Evolutionary conservation across 495 filamentous ascomycete genomes (phyloP).

Genomic region (Hyphodiscus hymeniophilus): DNA sequence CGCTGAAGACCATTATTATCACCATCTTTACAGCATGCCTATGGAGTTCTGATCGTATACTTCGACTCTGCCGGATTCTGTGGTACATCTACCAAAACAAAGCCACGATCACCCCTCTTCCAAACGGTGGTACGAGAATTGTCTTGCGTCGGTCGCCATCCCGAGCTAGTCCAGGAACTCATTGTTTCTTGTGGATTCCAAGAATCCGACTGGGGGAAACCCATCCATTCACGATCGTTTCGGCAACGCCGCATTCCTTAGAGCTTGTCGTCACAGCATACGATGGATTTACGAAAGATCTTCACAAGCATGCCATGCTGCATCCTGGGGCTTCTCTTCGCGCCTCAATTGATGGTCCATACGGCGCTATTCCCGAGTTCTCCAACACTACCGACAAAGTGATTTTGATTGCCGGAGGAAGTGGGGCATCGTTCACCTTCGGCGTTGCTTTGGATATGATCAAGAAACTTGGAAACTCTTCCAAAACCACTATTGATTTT

Average conservation of each 20-base stretch:
- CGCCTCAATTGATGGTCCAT: constrained; percentile 49
- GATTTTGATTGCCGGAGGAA: constrained; percentile 50
- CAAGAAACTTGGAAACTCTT: constrained; percentile 34
- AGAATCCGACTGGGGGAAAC: constrained; percentile 47
- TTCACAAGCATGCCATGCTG: constrained; percentile 41
- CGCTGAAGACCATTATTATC: constrained; percentile 31
- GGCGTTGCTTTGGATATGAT: constrained; percentile 43
- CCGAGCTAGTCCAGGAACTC: constrained; percentile 43
- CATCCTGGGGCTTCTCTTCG: constrained; percentile 37
- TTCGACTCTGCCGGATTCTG: constrained; percentile 36
- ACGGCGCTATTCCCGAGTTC: constrained; percentile 49
- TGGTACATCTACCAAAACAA: constrained; percentile 47
- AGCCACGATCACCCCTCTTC: constrained; percentile 44
- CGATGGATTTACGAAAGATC: constrained; percentile 48
- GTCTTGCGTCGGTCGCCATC: constrained; percentile 37
- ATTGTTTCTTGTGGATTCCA: constrained; percentile 54
- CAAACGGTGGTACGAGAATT: constrained; percentile 47
- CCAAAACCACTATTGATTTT: constrained; percentile 39
- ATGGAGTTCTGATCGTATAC: constrained; percentile 43
- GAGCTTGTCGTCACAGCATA: constrained; percentile 49
- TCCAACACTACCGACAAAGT: constrained; percentile 48
- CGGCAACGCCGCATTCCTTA: constrained; percentile 25
- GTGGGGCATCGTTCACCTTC: constrained; percentile 51
- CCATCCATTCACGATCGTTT: constrained; percentile 56
- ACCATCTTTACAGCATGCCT: constrained; percentile 36